Evolutionary conservation across 192 early-diverging fungal genomes (phyloP), one percentile per base, ranked within the genome.

Genomic region (Allomyces javanicus): DNA sequence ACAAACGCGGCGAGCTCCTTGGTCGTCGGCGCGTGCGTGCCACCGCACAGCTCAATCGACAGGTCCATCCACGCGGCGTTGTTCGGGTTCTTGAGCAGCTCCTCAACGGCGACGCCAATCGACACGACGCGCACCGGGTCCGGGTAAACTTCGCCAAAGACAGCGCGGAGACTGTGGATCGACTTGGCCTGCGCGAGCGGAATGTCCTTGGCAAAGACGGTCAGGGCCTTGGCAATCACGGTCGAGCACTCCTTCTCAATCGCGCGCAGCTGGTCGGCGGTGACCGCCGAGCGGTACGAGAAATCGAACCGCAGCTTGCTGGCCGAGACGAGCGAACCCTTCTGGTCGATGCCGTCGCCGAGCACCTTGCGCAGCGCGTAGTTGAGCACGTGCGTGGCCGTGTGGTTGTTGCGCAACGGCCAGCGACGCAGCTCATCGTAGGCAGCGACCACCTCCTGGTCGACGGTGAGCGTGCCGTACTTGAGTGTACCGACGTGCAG

Each of bases 241-340:
- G 80, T 74, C 75, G 84, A 87, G 75, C 84, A 87, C 66, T 93
- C 87, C 22, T 73, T 69, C 70, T 96, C 91, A 22, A 96, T 77
- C 27, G 79, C 76, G 65, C 73, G 78, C 44, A 93, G 74, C 72
- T 94, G 83, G 10, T 82, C 80, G 11, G 78, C 71, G 12, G 80
- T 81, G 19, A 90, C 78, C 22, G 81, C 78, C 65, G 70, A 74
- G 82, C 90, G 90, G 73, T 79, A 87, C 14, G 88, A 82, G 70
- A 92, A 99, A 72, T 96, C 96, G 69, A 98, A 98, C 64, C 96
- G 89, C 63, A 98, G 79, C 74, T 94, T 94, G 65, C 95, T 92
- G n/a, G 89, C 86, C 4, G 92, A 83, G 40, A 98, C 96, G 62
- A 98, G 81, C 11, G 93, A 96, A 21, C 96, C 96, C 74, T 91